Conservation (phyloP, 768 basidiomycete species). For the Amanita thiersii region DNA sequence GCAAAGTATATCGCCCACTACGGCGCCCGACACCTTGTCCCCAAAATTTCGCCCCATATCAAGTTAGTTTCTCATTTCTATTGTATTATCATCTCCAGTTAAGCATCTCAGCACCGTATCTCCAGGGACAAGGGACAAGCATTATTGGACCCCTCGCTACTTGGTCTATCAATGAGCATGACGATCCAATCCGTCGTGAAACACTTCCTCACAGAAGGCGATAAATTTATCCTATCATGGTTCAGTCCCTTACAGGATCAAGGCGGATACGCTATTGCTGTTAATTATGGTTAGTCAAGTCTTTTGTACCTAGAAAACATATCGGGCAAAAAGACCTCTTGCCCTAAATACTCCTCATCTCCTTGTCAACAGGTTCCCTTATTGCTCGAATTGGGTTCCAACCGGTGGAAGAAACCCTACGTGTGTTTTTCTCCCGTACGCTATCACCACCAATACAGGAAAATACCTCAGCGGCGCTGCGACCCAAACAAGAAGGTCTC, state of each 20-base stretch:
- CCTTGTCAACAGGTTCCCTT: conserved; percentile 62
- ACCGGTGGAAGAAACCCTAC: conserved; percentile 88
- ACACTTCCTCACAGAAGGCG: conserved; percentile 92
- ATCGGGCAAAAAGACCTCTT: neutral
- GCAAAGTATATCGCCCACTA: conserved; percentile 43
- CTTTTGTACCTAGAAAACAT: neutral
- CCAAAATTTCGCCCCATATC: conserved; percentile 10
- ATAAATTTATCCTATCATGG: conserved; percentile 81
- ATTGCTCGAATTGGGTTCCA: conserved; percentile 91
- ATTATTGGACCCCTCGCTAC: conserved; percentile 28
- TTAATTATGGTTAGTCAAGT: conserved; percentile 75
- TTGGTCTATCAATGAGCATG: conserved; percentile 72
- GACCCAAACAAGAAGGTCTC: conserved; percentile 14
- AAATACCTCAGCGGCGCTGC: conserved; percentile 9
- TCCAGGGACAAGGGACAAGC: conserved; percentile 10
- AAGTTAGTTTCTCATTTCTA: conserved; percentile 2
- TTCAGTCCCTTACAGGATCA: conserved; percentile 82
- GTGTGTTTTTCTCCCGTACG: conserved; percentile 80
- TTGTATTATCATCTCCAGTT: neutral
- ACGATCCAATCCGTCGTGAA: conserved; percentile 87
- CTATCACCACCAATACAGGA: conserved; percentile 17
- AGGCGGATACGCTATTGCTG: conserved; percentile 92
- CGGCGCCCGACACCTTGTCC: conserved; percentile 25
- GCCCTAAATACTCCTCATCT: conserved; percentile 2
- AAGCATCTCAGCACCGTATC: too few species aligned